Evolutionary conservation across 176 grass and related monocot genomes (phyloP), one percentile per base, ranked within the genome.

Genomic region (bread wheat (Triticum aestivum)): DNA sequence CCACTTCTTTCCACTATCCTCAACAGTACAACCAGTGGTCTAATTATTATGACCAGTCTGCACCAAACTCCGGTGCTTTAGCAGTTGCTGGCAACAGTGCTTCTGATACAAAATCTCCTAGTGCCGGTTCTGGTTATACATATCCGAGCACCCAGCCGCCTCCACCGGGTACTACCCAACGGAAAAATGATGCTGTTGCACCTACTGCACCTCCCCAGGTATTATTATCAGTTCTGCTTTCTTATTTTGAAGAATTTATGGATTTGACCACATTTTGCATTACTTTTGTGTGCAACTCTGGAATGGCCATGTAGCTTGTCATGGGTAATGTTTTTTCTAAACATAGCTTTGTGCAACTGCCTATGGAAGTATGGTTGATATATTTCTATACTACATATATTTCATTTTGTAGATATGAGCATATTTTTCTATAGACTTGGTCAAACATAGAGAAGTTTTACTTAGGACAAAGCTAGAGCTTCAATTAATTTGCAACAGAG

Each of bases 111-210:
- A 85, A 76, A 79, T 39, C 82, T 58, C 39, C 84, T 65, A 78
- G 37, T 21, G 15, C 44, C 0, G 59, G 72, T 87, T 78, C 82
- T 75, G 87, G 84, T 49, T 94, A 90, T 87, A 54, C 78, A 42
- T 87, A 92, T 78, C 78, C 77, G 3, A 92, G 78, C 81, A 88
- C 73, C 29, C 95, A 98, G 69, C 95, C 95, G 80, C 93, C 93
- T 56, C 95, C 93, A 86, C 91, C 95, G 83, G 95, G 93, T 69
- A 93, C 91, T 82, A 90, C 89, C 27, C 91, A 89, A 51, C 92
- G 95, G 95, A 92, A 79, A 73, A 83, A 47, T 75, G 92, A 95
- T 77, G 37, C 77, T 44, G 75, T 61, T 70, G 86, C 72, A n/a
- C 37, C 87, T 64, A 35, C 62, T 75, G 73, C 86, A 33, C 71